Evolutionary conservation across 2,329 filamentous ascomycete genomes (phyloP).

Genomic region (Metarhizium guizhouense): DNA sequence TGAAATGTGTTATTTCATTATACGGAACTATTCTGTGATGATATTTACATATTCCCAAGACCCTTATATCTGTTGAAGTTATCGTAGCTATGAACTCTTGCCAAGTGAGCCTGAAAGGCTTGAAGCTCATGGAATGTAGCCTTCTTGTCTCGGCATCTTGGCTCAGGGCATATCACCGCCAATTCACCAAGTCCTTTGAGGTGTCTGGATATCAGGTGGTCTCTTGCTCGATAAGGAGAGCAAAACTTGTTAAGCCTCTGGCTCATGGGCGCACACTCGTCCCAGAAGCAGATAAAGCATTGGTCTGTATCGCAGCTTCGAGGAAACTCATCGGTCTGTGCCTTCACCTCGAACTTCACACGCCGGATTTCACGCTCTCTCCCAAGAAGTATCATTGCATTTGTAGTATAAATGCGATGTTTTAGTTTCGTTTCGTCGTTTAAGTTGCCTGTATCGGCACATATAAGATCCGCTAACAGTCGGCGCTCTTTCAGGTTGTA

Average conservation of each 20-base stretch:
- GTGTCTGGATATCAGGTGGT: not conserved
- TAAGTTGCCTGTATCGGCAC: not conserved
- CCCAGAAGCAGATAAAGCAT: not conserved
- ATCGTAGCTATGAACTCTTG: not conserved
- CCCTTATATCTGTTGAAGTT: not conserved
- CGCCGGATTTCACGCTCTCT: not conserved
- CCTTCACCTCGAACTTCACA: not conserved
- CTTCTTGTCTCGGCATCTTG: not conserved
- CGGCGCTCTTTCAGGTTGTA: not conserved
- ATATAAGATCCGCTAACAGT: not conserved
- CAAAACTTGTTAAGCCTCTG: not conserved
- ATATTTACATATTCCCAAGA: not conserved
- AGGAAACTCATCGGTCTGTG: not conserved
- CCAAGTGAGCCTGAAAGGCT: not conserved
- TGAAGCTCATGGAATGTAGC: not conserved
- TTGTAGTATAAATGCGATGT: conserved; percentile 3
- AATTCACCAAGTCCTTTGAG: not conserved
- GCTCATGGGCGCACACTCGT: not conserved
- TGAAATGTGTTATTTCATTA: no score
- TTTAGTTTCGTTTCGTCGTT: not conserved
- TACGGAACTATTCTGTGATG: no score
- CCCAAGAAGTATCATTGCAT: not conserved
- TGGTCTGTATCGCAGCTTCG: not conserved
- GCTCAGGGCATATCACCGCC: not conserved
- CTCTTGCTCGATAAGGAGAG: not conserved